Evolutionary conservation across 1,139 yeast species (phyloP).

Genomic region (Scheffersomyces quercinus): DNA sequence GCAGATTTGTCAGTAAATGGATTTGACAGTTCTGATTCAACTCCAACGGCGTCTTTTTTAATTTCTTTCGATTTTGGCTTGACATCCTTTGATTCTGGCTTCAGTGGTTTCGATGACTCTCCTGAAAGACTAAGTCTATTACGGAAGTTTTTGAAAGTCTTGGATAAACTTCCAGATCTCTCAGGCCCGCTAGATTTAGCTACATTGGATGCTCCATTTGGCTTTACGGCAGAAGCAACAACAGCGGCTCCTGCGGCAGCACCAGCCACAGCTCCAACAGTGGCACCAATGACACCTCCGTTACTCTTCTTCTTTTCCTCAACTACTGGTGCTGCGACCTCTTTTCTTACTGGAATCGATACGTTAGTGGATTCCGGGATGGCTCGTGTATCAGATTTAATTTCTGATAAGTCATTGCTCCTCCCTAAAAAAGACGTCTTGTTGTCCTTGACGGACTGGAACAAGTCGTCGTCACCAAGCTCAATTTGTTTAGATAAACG

Average conservation of each 20-base stretch:
- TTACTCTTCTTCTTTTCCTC: slow-evolving; percentile 7
- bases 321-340: slow-evolving; percentile 1
- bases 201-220: background rate
- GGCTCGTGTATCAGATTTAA: slow-evolving; percentile 10
- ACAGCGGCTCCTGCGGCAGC: slow-evolving; percentile 6
- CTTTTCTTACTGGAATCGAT: slow-evolving; percentile 3
- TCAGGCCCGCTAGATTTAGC: slow-evolving; percentile 3
- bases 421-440: slow-evolving; percentile 21
- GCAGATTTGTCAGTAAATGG: slow-evolving; percentile 3
- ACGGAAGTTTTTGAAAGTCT: slow-evolving; percentile 24
- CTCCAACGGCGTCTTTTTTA: slow-evolving; percentile 6
- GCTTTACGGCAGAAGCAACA: background rate
- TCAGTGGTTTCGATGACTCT: background rate
- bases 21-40: slow-evolving; percentile 2
- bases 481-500: slow-evolving; percentile 36
- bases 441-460: slow-evolving; percentile 12
- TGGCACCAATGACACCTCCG: slow-evolving; percentile 12
- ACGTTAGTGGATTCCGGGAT: slow-evolving; percentile 4
- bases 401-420: slow-evolving; percentile 24
- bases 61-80: slow-evolving; percentile 4
- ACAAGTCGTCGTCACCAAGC: slow-evolving; percentile 30
- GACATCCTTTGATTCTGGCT: background rate
- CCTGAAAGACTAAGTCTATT: slow-evolving; percentile 15
- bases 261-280: slow-evolving; percentile 9
- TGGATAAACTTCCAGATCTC: slow-evolving; percentile 20